phyloP scores from a whole-genome alignment of 1,139 yeast species.

The Kurtzmaniella natalensis region DNA sequence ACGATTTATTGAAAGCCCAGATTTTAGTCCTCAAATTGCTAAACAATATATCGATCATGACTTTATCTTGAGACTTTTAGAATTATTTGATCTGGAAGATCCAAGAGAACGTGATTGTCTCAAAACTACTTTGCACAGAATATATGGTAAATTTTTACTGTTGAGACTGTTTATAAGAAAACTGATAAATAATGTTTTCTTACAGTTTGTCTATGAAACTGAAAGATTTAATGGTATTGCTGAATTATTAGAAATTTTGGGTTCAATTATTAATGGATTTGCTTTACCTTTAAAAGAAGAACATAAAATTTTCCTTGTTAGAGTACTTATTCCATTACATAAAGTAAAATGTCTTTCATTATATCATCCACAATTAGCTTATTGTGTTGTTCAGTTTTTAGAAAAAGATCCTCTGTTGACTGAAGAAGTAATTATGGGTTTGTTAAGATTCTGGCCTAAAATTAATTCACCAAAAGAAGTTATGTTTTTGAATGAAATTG shows the following conservation, averaged over 20 bases:
- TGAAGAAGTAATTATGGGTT: conserved; percentile 92
- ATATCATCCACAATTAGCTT: conserved; percentile 95
- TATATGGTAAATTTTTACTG: conserved; percentile 90
- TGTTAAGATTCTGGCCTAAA: conserved; percentile 95
- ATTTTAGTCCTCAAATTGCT: conserved; percentile 89
- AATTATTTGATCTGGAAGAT: conserved; percentile 93
- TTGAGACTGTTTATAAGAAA: conserved; percentile 89
- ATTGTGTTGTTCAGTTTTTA: conserved; percentile 92
- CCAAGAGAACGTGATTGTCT: conserved; percentile 93
- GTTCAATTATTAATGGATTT: conserved; percentile 95
- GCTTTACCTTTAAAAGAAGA: conserved; percentile 96
- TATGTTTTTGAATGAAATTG: conserved; percentile 91
- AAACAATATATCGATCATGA: conserved; percentile 91
- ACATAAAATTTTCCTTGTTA: conserved; percentile 83
- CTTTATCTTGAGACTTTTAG: conserved; percentile 75
- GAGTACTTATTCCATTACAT: conserved; percentile 91
- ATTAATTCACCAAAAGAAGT: conserved; percentile 93
- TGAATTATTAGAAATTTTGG: conserved; percentile 89
- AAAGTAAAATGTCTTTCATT: conserved; percentile 83
- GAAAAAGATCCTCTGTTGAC: conserved; percentile 91
- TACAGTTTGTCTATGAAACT: conserved; percentile 92
- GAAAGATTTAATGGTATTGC: conserved; percentile 96
- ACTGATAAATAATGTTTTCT: conserved; percentile 84
- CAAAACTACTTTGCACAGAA: conserved; percentile 91
- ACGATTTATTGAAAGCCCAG: conserved; percentile 90